Percentiles rank a stretch among this genome's conserved stretches.
Conservation (phyloP, 1,284 basidiomycete genomes). For the Apiotrichum mycotoxinovorans region DNA sequence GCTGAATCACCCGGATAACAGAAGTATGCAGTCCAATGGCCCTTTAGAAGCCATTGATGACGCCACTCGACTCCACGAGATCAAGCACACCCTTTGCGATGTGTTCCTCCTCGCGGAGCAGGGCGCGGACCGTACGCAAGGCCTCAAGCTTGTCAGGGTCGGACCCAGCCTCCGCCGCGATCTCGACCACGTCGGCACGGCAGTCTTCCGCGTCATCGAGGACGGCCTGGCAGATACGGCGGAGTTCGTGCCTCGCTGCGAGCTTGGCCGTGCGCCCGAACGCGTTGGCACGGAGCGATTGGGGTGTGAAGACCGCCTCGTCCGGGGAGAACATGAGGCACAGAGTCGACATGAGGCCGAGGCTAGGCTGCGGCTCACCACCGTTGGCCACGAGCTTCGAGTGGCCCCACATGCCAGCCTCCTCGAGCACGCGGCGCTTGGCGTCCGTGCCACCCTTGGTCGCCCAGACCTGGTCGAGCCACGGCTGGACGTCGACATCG, state of each 20-base stretch:
- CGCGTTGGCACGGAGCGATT: constrained; percentile 6
- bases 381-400: constrained; percentile 16
- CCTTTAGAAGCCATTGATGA: constrained; percentile 18
- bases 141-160: constrained; percentile 8
- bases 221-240: constrained; percentile 14
- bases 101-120: constrained; percentile 16
- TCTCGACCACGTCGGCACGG: constrained; percentile 7
- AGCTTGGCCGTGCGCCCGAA: constrained; percentile 14
- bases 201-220: constrained; percentile 11
- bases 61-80: constrained; percentile 8
- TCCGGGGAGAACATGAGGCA: constrained; percentile 9
- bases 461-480: constrained; percentile 54
- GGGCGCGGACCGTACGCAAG: constrained; percentile 9
- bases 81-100: constrained; percentile 14
- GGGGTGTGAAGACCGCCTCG: constrained; percentile 7
- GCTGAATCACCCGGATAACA: too few relatives aligned
- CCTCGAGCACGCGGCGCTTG: constrained; percentile 17
- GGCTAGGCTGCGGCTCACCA: constrained; percentile 16
- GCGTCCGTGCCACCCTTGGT: constrained; percentile 11
- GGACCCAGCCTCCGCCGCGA: neutral
- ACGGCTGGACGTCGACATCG: constrained; percentile 63
- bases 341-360: constrained; percentile 19
- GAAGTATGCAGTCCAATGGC: too few relatives aligned
- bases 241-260: constrained; percentile 10
- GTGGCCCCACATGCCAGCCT: constrained; percentile 19